Evolutionary conservation across 345 rosid species (phyloP).

Genomic region (Passiflora organensis): DNA sequence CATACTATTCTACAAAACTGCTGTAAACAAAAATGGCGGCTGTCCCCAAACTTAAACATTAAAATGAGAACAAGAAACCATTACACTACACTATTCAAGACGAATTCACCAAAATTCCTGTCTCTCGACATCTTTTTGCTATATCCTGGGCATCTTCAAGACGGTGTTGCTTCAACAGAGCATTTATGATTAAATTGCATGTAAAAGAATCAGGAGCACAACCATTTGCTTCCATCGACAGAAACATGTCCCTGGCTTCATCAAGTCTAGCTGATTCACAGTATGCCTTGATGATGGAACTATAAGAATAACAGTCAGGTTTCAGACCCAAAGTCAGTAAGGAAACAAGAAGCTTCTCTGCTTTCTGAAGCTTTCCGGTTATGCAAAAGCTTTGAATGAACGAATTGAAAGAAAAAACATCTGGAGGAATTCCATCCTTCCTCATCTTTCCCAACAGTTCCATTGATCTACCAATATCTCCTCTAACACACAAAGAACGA

Average conservation of each 20-base stretch:
- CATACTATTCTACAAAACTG: no score
- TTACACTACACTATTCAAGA: no score
- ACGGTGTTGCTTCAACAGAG: conserved; percentile 18
- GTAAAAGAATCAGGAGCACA: conserved; percentile 56
- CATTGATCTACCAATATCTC: conserved; percentile 52
- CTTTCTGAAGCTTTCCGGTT: conserved; percentile 49
- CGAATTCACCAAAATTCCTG: conserved; percentile 26
- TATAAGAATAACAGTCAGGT: conserved; percentile 62
- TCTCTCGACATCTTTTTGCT: conserved; percentile 13
- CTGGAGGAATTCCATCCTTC: conserved; percentile 53
- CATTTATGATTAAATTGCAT: conserved; percentile 36
- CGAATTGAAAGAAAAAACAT: conserved; percentile 55
- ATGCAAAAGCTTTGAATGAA: conserved; percentile 59
- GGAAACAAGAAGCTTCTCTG: conserved; percentile 46
- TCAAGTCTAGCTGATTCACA: conserved; percentile 43
- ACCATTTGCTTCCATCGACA: conserved; percentile 54
- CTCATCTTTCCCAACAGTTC: conserved; percentile 55
- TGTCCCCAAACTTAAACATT: not conserved
- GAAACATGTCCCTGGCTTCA: conserved; percentile 57
- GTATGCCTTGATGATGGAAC: conserved; percentile 47
- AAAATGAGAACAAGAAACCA: no score
- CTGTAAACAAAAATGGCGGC: no score
- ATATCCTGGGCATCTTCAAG: conserved; percentile 30
- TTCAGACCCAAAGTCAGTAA: conserved; percentile 49
- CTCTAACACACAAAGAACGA: conserved; percentile 44